These are phyloP conservation scores for Suhomyces bolitotheri DNA, from an alignment of 1,139 yeast genomes.

Conservation along the genomic window DNA sequence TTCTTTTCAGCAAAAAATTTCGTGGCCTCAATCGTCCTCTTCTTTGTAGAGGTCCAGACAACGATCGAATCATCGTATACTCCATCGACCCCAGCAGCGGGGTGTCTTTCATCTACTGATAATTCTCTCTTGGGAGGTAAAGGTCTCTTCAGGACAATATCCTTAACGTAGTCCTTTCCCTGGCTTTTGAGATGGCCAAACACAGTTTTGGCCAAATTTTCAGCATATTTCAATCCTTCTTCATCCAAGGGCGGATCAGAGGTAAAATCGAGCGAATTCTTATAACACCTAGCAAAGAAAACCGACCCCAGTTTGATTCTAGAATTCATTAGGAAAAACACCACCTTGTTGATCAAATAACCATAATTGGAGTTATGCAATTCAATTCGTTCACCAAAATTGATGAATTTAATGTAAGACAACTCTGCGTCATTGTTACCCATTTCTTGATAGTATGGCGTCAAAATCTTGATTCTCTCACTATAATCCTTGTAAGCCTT, in stretches of 20 bases:
- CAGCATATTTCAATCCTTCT: conserved; percentile 57
- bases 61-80: conserved; percentile 53
- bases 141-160: conserved; percentile 15
- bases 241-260: conserved; percentile 68
- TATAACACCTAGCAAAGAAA: conserved; percentile 81
- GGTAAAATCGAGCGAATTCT: conserved; percentile 54
- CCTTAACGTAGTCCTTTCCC: conserved; percentile 32
- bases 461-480: conserved; percentile 51
- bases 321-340: conserved; percentile 85
- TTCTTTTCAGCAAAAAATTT: conserved; percentile 56
- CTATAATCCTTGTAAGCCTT: conserved; percentile 63
- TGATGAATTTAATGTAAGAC: conserved; percentile 78
- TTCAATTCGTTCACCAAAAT: conserved; percentile 85
- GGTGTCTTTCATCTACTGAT: conserved; percentile 35
- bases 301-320: conserved; percentile 83
- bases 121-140: conserved; percentile 18
- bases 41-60: conserved; percentile 92
- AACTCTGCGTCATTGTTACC: conserved; percentile 51
- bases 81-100: conserved; percentile 52
- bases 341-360: conserved; percentile 83
- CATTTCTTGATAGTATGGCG: conserved; percentile 55
- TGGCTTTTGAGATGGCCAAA: conserved; percentile 35
- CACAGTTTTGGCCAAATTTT: conserved; percentile 39
- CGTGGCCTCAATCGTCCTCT: conserved; percentile 81
- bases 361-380: conserved; percentile 83